Evolutionary conservation across 2,329 filamentous ascomycete genomes (phyloP).

Genomic region (Penicillium aurantiogriseum): DNA sequence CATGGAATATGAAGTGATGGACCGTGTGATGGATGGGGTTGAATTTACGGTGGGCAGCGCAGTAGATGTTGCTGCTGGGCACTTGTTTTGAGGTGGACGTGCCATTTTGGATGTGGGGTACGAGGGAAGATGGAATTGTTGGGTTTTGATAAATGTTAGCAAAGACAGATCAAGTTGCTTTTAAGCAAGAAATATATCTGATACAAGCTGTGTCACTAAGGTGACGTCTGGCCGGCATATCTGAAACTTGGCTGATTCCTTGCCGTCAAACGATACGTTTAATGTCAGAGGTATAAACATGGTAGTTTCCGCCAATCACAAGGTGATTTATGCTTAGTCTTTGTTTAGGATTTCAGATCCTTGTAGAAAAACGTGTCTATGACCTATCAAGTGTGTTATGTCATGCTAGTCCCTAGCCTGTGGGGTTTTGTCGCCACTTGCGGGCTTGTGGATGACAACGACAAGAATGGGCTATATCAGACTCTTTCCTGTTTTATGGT

Average conservation of each 20-base stretch:
- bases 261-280: neutral
- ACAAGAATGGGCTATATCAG: neutral
- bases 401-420: neutral
- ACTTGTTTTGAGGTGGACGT: neutral
- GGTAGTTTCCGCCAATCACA: neutral
- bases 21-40: neutral
- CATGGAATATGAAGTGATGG: neutral
- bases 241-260: constrained; percentile 6
- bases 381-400: neutral
- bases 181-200: neutral
- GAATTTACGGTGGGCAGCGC: neutral
- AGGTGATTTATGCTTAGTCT: neutral
- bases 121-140: neutral
- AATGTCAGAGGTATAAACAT: neutral
- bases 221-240: constrained; percentile 1
- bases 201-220: neutral
- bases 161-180: neutral
- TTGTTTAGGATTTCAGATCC: neutral
- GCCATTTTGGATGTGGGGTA: neutral
- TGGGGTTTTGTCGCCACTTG: neutral
- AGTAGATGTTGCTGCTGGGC: neutral
- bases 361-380: neutral
- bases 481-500: neutral
- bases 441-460: neutral
- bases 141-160: neutral